Percentiles rank a stretch among this genome's conserved stretches.
Conservation (phyloP, 2,329 filamentous ascomycete genomes). For the Xylaria sp. region DNA sequence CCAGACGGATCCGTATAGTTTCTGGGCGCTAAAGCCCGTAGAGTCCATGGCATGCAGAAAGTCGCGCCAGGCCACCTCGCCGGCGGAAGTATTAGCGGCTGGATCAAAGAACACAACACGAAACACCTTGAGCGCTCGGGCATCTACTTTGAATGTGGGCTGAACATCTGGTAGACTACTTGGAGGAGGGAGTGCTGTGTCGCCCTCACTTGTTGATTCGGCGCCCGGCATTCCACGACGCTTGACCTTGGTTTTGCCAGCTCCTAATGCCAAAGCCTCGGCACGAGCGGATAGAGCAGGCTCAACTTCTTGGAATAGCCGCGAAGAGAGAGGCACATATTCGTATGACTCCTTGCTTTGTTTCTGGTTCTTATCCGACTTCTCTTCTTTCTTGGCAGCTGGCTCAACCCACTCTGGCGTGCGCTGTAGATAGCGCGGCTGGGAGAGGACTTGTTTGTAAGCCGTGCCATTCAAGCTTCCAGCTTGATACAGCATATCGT, state of each 20-base stretch:
- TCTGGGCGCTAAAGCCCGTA: not conserved
- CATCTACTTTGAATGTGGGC: constrained; percentile 45
- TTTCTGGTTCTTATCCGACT: constrained; percentile 31
- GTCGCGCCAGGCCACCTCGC: constrained; percentile 9
- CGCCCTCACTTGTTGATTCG: constrained; percentile 19
- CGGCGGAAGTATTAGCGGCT: not conserved
- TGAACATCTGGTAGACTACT: constrained; percentile 19
- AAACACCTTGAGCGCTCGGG: constrained; percentile 51
- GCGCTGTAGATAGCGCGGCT: constrained; percentile 55
- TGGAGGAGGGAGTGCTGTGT: not conserved
- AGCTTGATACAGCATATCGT: constrained; percentile 34
- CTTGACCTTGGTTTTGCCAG: constrained; percentile 30
- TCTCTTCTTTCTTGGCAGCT: constrained; percentile 42
- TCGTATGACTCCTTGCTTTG: constrained; percentile 6
- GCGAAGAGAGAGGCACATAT: constrained; percentile 15
- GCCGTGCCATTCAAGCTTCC: constrained; percentile 47
- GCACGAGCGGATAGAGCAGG: constrained; percentile 23
- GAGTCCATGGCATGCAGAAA: constrained; percentile 10
- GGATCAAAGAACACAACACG: constrained; percentile 56
- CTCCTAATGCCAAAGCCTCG: constrained; percentile 20
- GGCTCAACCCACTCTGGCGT: constrained; percentile 61
- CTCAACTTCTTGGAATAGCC: constrained; percentile 15
- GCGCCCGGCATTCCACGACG: constrained; percentile 13
- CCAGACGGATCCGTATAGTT: constrained; percentile 14
- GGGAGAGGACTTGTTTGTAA: constrained; percentile 47